A percentile compares a stretch with the other conserved stretches of the same genome.
These are phyloP conservation scores for Dryadomyces quercus-mongolicae DNA, from an alignment of 2,329 filamentous ascomycete genomes.

Conservation along the genomic window DNA sequence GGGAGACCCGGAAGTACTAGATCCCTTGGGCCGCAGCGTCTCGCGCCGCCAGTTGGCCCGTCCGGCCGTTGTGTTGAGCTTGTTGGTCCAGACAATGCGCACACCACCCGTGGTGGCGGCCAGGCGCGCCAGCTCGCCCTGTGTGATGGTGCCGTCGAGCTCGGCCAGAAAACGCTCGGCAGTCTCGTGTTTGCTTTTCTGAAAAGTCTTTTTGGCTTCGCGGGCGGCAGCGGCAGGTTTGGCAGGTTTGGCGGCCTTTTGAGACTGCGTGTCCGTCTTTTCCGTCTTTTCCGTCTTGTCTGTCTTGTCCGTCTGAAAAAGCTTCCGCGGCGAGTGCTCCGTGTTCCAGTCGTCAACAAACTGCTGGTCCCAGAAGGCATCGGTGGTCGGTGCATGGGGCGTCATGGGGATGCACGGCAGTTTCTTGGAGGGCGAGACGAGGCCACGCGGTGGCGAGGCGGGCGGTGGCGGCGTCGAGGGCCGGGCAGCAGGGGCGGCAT, in stretches of 20 bases:
- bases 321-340: conserved; percentile 29
- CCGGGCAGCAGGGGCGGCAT: background rate
- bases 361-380: conserved; percentile 48
- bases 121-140: conserved; percentile 45
- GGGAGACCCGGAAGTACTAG: background rate
- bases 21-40: conserved; percentile 25
- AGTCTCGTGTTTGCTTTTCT: conserved; percentile 46
- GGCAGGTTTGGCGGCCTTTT: no score
- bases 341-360: conserved; percentile 53
- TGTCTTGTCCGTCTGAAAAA: conserved; percentile 16
- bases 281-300: background rate
- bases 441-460: conserved; percentile 9
- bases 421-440: conserved; percentile 22
- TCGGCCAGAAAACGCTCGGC: conserved; percentile 54
- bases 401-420: conserved; percentile 36
- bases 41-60: conserved; percentile 61
- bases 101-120: conserved; percentile 56
- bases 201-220: conserved; percentile 47
- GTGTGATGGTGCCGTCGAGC: conserved; percentile 54
- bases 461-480: conserved; percentile 12
- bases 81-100: conserved; percentile 61
- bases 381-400: conserved; percentile 39
- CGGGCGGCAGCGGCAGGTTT: conserved; percentile 17
- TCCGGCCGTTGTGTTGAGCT: conserved; percentile 69
- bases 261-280: no score